These are phyloP conservation scores for Articulospora tetracladia DNA, from an alignment of 495 filamentous ascomycete genomes.

Conservation along the genomic window DNA sequence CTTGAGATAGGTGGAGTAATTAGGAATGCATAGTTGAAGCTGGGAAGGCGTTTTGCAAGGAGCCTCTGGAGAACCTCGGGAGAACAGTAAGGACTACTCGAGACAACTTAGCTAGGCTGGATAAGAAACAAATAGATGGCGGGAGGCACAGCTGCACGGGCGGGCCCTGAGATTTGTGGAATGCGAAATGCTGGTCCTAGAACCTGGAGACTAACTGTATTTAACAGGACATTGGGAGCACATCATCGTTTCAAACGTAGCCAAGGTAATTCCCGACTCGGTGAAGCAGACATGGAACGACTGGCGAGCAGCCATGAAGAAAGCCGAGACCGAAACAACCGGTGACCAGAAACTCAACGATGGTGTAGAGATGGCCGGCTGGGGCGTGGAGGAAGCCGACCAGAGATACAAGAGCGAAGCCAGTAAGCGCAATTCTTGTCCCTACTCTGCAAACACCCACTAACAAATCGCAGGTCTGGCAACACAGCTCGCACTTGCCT, in stretches of 20 bases:
- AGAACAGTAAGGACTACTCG: too few species aligned
- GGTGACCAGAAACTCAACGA: conserved; percentile 29
- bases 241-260: conserved; percentile 39
- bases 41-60: too few species aligned
- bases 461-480: conserved; percentile 35
- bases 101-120: too few species aligned
- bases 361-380: conserved; percentile 39
- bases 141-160: too few species aligned
- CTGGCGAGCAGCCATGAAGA: conserved; percentile 34
- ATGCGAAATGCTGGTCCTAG: too few species aligned
- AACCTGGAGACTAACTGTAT: too few species aligned
- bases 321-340: conserved; percentile 27
- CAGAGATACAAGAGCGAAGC: conserved; percentile 33
- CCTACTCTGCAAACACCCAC: conserved; percentile 10
- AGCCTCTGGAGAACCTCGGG: too few species aligned
- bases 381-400: conserved; percentile 50
- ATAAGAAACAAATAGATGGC: too few species aligned
- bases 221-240: conserved; percentile 45
- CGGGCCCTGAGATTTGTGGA: too few species aligned
- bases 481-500: conserved; percentile 90
- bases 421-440: too few species aligned
- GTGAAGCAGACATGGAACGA: conserved; percentile 40
- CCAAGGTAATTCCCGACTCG: conserved; percentile 46
- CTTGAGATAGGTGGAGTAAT: too few species aligned
- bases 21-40: too few species aligned